Conservation (phyloP, 2,329 filamentous ascomycete genomes). For the Fonsecaea pugnacius region DNA sequence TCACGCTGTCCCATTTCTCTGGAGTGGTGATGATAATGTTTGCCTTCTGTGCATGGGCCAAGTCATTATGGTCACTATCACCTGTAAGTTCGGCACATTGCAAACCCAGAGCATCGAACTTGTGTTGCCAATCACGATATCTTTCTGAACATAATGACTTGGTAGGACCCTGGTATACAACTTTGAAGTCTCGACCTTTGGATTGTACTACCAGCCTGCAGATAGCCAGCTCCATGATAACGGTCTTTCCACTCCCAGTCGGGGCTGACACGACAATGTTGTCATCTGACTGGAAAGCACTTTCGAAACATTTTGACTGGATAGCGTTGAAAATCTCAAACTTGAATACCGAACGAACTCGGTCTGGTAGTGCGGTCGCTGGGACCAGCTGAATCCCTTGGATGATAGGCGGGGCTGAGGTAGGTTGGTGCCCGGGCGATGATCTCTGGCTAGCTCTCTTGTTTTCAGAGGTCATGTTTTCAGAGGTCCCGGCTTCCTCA, state of each 20-base stretch:
- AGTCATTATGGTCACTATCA: conserved; percentile 71
- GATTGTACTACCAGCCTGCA: conserved; percentile 68
- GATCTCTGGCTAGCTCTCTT: not conserved
- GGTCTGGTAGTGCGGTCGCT: conserved; percentile 67
- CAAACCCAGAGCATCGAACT: conserved; percentile 70
- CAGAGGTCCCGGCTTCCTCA: not conserved
- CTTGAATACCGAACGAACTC: conserved; percentile 70
- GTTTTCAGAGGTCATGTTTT: not conserved
- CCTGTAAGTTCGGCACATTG: conserved; percentile 79
- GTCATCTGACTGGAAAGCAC: conserved; percentile 68
- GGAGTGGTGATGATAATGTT: conserved; percentile 86
- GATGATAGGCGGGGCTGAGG: conserved; percentile 46
- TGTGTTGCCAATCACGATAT: conserved; percentile 75
- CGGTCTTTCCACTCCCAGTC: conserved; percentile 85
- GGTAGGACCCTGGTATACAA: conserved; percentile 82
- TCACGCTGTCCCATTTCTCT: conserved; percentile 91
- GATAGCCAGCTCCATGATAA: conserved; percentile 78
- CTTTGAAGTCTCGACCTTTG: conserved; percentile 69
- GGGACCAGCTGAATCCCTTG: conserved; percentile 66
- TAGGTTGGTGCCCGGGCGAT: not conserved
- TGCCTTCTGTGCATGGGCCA: conserved; percentile 71
- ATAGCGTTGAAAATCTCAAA: conserved; percentile 80
- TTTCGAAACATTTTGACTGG: conserved; percentile 76
- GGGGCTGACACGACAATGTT: conserved; percentile 82
- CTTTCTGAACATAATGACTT: conserved; percentile 81